These are phyloP conservation scores for Wickerhamomyces sp. DNA, from an alignment of 1,139 yeast genomes.

Conservation along the genomic window DNA sequence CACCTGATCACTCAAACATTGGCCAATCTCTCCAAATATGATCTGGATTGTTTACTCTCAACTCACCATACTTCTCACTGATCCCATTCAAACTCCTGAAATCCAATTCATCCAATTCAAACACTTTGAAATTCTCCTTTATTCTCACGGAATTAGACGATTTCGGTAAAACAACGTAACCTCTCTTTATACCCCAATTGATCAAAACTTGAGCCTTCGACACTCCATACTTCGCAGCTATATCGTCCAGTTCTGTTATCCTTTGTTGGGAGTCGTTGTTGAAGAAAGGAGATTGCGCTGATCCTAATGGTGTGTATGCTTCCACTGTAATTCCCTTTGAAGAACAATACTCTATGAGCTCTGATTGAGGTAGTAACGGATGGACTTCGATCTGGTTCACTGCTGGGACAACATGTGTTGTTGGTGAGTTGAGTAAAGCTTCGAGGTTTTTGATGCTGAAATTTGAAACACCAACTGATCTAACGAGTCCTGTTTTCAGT, in stretches of 20 bases:
- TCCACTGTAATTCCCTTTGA: slow-evolving; percentile 51
- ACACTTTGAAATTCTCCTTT: slow-evolving; percentile 45
- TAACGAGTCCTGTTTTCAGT: slow-evolving; percentile 7
- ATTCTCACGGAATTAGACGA: slow-evolving; percentile 58
- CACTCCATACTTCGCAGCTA: slow-evolving; percentile 52
- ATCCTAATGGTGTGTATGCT: slow-evolving; percentile 79
- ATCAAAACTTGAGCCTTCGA: slow-evolving; percentile 56
- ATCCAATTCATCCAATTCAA: slow-evolving; percentile 49
- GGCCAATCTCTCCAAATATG: slow-evolving; percentile 30
- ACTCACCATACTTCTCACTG: slow-evolving; percentile 38
- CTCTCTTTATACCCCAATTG: slow-evolving; percentile 67
- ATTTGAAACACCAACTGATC: not conserved
- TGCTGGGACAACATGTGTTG: slow-evolving; percentile 52
- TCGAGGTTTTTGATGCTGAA: not conserved
- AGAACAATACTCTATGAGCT: slow-evolving; percentile 48
- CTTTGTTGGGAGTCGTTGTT: slow-evolving; percentile 40
- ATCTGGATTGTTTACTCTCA: slow-evolving; percentile 39
- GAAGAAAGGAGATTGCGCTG: slow-evolving; percentile 57
- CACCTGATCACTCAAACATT: slow-evolving; percentile 19
- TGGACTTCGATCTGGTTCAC: slow-evolving; percentile 69
- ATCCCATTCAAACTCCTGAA: slow-evolving; percentile 41
- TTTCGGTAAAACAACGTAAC: slow-evolving; percentile 66
- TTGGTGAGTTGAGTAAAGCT: slow-evolving; percentile 40
- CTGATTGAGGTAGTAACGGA: slow-evolving; percentile 64
- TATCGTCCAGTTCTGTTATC: slow-evolving; percentile 33